phyloP scores from a whole-genome alignment of 2,329 filamentous ascomycete genomes.

The Emergomyces africanus region DNA sequence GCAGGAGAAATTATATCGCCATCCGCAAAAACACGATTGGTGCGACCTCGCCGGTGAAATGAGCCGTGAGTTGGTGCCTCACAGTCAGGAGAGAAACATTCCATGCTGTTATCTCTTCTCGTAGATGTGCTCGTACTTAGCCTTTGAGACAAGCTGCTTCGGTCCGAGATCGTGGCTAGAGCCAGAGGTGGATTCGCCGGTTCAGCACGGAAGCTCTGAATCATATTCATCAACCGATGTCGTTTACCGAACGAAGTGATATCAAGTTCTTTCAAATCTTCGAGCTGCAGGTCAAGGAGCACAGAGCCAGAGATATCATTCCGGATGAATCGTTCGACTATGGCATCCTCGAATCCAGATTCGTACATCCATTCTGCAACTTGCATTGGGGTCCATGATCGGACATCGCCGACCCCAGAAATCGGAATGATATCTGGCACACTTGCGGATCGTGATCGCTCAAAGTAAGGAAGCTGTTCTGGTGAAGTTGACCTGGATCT shows the following conservation, averaged over 20 bases:
- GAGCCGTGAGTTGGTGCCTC: constrained; percentile 4
- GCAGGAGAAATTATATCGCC: constrained; percentile 60
- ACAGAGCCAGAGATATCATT: constrained; percentile 89
- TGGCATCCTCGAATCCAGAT: constrained; percentile 60
- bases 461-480: constrained; percentile 7
- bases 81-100: constrained; percentile 21
- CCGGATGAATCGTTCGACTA: constrained; percentile 73
- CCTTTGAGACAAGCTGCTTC: constrained; percentile 15
- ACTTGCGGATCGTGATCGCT: constrained; percentile 44
- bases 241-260: constrained; percentile 53
- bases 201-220: constrained; percentile 36
- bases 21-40: constrained; percentile 10
- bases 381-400: constrained; percentile 20
- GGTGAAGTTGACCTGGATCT: not conserved
- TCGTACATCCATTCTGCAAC: constrained; percentile 65
- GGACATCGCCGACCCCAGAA: constrained; percentile 18
- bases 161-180: constrained; percentile 6
- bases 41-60: constrained; percentile 15
- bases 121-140: not conserved
- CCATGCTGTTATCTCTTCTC: not conserved
- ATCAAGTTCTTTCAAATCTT: constrained; percentile 55
- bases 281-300: constrained; percentile 79
- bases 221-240: constrained; percentile 47
- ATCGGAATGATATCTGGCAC: constrained; percentile 15
- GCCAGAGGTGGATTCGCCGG: constrained; percentile 12